phyloP scores from a whole-genome alignment of 2,329 filamentous ascomycete genomes.

The Paecilomyces fulvus region DNA sequence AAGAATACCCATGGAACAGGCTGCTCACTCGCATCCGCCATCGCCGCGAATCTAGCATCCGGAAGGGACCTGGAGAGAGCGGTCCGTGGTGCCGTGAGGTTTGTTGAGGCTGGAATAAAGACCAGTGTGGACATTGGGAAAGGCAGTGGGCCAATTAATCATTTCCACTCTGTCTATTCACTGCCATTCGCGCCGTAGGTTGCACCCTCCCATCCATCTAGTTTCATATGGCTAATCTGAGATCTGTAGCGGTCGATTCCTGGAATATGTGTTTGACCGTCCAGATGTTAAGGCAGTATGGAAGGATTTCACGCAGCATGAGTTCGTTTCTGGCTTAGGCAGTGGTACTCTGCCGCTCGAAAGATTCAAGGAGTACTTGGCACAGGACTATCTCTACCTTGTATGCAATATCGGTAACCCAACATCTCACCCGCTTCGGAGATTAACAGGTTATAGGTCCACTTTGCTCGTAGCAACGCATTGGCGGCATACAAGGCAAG shows the following conservation, averaged over 20 bases:
- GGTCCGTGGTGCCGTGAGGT: conserved; percentile 48
- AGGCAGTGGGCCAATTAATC: conserved; percentile 58
- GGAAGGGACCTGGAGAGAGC: conserved; percentile 43
- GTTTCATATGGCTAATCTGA: conserved; percentile 1
- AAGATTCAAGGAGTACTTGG: conserved; percentile 78
- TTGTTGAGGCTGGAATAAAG: conserved; percentile 54
- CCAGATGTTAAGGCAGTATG: conserved; percentile 67
- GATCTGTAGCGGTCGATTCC: conserved; percentile 58
- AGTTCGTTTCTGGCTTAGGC: conserved; percentile 70
- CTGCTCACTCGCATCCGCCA: conserved; percentile 77
- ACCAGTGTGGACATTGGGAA: conserved; percentile 48
- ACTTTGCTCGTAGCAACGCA: conserved; percentile 81
- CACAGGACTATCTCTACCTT: conserved; percentile 88
- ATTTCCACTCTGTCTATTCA: conserved; percentile 55
- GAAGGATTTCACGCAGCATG: conserved; percentile 69
- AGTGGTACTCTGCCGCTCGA: conserved; percentile 64
- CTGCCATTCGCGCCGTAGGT: conserved; percentile 51
- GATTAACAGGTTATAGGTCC: conserved; percentile 45
- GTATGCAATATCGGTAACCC: conserved; percentile 37
- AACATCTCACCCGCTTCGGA: conserved; percentile 1
- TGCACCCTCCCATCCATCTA: not conserved
- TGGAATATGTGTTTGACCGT: conserved; percentile 72
- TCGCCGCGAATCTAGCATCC: conserved; percentile 53
- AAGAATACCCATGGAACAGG: conserved; percentile 90
- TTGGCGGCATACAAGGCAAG: conserved; percentile 79